Base-by-base conservation (phyloP, 768 basidiomycete species). In the Suillus fuscotomentosus region DNA sequence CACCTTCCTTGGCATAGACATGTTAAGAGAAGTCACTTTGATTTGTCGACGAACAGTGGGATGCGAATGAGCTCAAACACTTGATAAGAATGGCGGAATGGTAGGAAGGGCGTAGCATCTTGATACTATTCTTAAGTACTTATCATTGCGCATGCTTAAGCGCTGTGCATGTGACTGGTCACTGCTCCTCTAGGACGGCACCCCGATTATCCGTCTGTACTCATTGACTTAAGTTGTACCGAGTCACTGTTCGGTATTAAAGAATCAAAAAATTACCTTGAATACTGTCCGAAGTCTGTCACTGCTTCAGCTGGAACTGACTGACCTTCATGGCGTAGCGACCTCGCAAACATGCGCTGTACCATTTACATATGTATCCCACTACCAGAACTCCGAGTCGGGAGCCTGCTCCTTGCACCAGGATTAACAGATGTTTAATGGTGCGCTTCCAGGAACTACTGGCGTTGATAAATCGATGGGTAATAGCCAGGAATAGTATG, bases 1-100 rank as follows among this genome's bases (percentile, higher is more conserved):
- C 59, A 77, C 48, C 38, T 69, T 76, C 68, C 62, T 76, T 3
- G 60, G 36, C 62, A 57, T 63, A 10, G 73, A 60, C 73, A 74
- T 74, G 9, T 42, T 59, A 42, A 17, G 22, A 59, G 22, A 13
- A 31, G 24, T 27, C 1, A 20, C 24, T 42, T 59, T 6, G 24
- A 31, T 27, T 42, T 59, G 24, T 59, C 39, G 22, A 59, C 9
- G 17, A 59, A 41, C 10, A 42, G 24, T 13, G 3, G 8, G 17
- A 59, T 27, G 41, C 10, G 39, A 42, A 42, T 17, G 39, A 42
- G 41, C 17, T 59, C 41, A 20, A 11, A 4, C 20, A 54, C 34
- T 36, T 11, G 13, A 54, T 9, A 15, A 22, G 24, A 24, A 24
- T 41, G 11, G 57, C 17, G 27, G 57, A 27, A 42, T 27, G 24